Evolutionary conservation across 371 early-diverging fungal genomes (phyloP), one percentile per base, ranked within the genome.

Genomic region (Entomophthora muscae): DNA sequence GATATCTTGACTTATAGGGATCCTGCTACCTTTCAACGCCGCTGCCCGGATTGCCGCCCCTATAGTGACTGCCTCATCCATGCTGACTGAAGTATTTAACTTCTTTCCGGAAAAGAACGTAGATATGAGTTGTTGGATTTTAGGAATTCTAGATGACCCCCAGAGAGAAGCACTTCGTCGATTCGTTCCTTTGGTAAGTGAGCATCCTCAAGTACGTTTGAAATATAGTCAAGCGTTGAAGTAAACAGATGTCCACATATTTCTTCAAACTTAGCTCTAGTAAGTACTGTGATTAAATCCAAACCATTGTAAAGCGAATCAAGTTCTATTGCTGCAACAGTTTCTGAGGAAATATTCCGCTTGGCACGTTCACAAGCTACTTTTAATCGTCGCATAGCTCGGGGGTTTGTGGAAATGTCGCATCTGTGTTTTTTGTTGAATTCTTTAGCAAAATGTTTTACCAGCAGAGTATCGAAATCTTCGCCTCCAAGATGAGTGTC

Each of bases 11-110:
- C n/a, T n/a, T n/a, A n/a, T n/a, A n/a, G n/a, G n/a, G n/a, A n/a
- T n/a, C n/a, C n/a, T n/a, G n/a, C n/a, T n/a, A n/a, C n/a, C n/a
- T n/a, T n/a, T n/a, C n/a, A n/a, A n/a, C n/a, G n/a, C n/a, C n/a
- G n/a, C n/a, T n/a, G n/a, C n/a, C 75, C 98, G 98, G 68, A 98
- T 85, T 65, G 98, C 95, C 67, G 99, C 99, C 73, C 99, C 98
- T 69, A 91, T 86, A 68, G 99, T 98, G 61, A 98, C 98, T 69
- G 98, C 98, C 76, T 98, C 98, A 75, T 99, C 99, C 64, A 98
- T 98, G 84, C 98, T 93, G 70, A 98, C 91, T n/a, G n/a, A n/a
- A n/a, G n/a, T n/a, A n/a, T n/a, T n/a, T n/a, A n/a, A n/a, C n/a
- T n/a, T n/a, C n/a, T n/a, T n/a, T n/a, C n/a, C n/a, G n/a, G n/a